These are phyloP conservation scores for Penicillium sp. DNA, from an alignment of 2,329 filamentous ascomycete genomes.

Conservation along the genomic window DNA sequence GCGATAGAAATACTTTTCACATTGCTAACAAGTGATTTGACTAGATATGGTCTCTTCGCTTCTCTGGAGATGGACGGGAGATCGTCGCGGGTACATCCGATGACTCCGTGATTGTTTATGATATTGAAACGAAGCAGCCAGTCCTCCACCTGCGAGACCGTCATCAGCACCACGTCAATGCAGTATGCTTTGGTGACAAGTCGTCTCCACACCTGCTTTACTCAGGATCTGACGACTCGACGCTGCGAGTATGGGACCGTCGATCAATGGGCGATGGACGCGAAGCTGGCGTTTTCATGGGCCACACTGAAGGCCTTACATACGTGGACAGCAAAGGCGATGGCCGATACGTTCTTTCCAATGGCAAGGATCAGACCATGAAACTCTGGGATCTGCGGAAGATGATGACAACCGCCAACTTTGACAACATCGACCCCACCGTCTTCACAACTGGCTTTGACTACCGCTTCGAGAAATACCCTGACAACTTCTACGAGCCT, in stretches of 20 bases:
- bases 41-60: conserved; percentile 82
- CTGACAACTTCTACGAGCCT: conserved; percentile 53
- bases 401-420: conserved; percentile 68
- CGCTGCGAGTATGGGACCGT: conserved; percentile 93
- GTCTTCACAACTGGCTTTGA: conserved; percentile 58
- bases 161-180: conserved; percentile 90
- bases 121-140: conserved; percentile 74
- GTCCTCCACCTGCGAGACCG: conserved; percentile 67
- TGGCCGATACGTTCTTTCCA: conserved; percentile 82
- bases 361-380: conserved; percentile 94
- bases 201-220: conserved; percentile 89
- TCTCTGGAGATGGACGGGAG: conserved; percentile 85
- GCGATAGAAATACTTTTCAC: background rate
- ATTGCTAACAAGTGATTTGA: conserved; percentile 15
- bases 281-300: conserved; percentile 61
- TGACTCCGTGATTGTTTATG: conserved; percentile 79
- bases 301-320: conserved; percentile 61
- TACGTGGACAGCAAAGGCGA: conserved; percentile 80
- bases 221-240: conserved; percentile 90
- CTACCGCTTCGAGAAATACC: conserved; percentile 56
- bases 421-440: conserved; percentile 50
- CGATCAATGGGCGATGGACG: conserved; percentile 61
- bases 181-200: conserved; percentile 89
- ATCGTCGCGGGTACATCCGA: conserved; percentile 84
- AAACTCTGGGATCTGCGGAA: conserved; percentile 94